Conservation (phyloP, 2,329 filamentous ascomycete genomes). For the Colletotrichum zoysiae region DNA sequence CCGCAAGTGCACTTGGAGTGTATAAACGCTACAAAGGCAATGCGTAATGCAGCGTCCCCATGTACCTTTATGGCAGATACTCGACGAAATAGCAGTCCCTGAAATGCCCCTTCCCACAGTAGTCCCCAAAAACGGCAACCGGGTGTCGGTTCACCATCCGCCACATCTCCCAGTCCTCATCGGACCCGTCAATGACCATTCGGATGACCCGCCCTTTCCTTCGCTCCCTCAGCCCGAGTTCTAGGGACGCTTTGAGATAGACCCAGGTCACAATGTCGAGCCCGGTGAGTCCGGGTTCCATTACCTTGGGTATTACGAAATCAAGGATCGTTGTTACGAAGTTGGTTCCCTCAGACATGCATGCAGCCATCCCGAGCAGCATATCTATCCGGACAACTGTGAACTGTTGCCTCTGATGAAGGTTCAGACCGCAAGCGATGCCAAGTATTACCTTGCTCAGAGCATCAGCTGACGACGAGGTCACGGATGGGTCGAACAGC, state of each 20-base stretch:
- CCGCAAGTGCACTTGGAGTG: too few relatives aligned
- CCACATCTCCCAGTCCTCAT: conserved; percentile 30
- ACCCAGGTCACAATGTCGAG: conserved; percentile 20
- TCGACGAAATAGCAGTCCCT: conserved; percentile 21
- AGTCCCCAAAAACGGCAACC: conserved; percentile 28
- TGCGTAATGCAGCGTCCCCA: too few relatives aligned
- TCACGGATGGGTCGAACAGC: conserved; percentile 13
- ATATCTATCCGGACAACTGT: conserved; percentile 25
- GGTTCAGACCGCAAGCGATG: conserved; percentile 30
- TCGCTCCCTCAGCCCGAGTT: conserved; percentile 19
- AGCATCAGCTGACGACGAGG: conserved; percentile 12
- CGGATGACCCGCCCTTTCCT: conserved; percentile 17
- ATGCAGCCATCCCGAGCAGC: conserved; percentile 5
- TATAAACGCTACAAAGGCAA: too few relatives aligned
- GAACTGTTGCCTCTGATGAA: conserved; percentile 21
- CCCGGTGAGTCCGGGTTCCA: conserved; percentile 14
- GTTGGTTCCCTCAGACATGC: conserved; percentile 19
- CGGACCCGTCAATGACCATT: conserved; percentile 11
- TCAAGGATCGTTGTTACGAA: conserved; percentile 30
- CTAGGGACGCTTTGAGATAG: conserved; percentile 11
- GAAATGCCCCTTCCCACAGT: conserved; percentile 27
- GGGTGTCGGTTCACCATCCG: not conserved
- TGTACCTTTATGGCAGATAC: not conserved
- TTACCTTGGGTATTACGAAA: conserved; percentile 22
- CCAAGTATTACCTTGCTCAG: conserved; percentile 23